Base-by-base conservation (phyloP, 306 rosid genomes). In the Dicorynia guianensis region DNA sequence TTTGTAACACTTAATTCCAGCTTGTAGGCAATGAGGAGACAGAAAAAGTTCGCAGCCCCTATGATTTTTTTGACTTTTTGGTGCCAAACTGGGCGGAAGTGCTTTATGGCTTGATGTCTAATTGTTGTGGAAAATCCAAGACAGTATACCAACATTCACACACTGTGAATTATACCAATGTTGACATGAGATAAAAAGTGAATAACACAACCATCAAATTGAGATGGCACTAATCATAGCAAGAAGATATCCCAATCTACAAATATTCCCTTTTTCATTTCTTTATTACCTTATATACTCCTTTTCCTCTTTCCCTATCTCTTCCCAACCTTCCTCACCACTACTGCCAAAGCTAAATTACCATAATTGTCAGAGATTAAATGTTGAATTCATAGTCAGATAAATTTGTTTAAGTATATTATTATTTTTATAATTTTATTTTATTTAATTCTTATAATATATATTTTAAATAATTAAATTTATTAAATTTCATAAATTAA, bases 11-110 rank as follows among this genome's bases (percentile, higher is more conserved):
- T 79, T 77, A 63, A 77, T 78, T 81, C 88, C 75, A 78, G 85
- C 89, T 85, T 89, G 90, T 88, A 79, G 90, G 91, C 85, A 73
- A 81, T 76, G 47, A 84, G 92, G 93, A 84, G 88, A 85, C 93
- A 87, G 4, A 33, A 80, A 86, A 83, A 69, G 79, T 55, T 60
- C 56, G 18, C 8, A 75, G n/a, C 61, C 57, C 68, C 84, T 79
- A 63, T 73, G 63, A 74, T 19, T 60, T 40, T 72, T 49, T 70
- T 52, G 30, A 25, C 30, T 75, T 83, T 50, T 42, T 44, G 75
- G 44, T 81, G 63, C 83, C 72, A n/a, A 74, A 25, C 80, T 57
- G 17, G 67, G 17, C 61, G 61, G 36, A 63, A 59, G 18, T 60
- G 50, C 74, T 72, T 52, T 52, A 63, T 5, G 59, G 66, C 42